Evolutionary conservation across 139 green algal species (phyloP), one percentile per base, ranked within the genome.

Genomic region (Tetradesmus lagerheimii): DNA sequence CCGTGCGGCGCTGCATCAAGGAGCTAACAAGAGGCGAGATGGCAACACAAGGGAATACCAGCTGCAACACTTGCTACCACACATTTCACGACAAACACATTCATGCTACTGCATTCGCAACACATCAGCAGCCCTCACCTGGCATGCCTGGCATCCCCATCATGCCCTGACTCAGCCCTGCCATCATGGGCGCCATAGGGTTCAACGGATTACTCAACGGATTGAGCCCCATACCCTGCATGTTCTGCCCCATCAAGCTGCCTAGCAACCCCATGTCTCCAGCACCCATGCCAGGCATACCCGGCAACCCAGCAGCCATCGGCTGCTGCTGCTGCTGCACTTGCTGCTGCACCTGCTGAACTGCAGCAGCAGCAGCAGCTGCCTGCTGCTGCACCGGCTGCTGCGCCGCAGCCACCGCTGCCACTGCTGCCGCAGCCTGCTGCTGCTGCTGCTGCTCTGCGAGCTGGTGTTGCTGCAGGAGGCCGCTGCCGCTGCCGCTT

Each of bases 61-160:
- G n/a, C n/a, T n/a, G n/a, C n/a, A n/a, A n/a, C n/a, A 50, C 43
- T 50, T 50, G 6, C 5, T 50, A 15, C 6, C 43, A 50, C 5
- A 9, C 43, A 50, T 5, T 15, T 15, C 43, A 50, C 43, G 9
- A 5, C 43, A 62, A 11, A 62, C 12, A 20, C 47, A 62, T 62
- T 62, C 12, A 11, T 23, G 47, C 47, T 23, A 14, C 47, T 62
- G 47, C 47, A n/a, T n/a, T n/a, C n/a, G n/a, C n/a, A n/a, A n/a
- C n/a, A n/a, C n/a, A n/a, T n/a, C n/a, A 11, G 23, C 57, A 27
- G 25, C 25, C 18, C 74, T 39, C 27, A 81, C 86, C 76, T 76
- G 85, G 45, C 78, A 87, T 87, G 41, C 87, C 87, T 39, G 87
- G 78, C 87, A 86, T 71, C 3, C 53, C 87, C 87, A 86, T 86